These are phyloP conservation scores for Nicotiana noctiflora DNA, from an alignment of 257 asterid genomes.

Conservation along the genomic window DNA sequence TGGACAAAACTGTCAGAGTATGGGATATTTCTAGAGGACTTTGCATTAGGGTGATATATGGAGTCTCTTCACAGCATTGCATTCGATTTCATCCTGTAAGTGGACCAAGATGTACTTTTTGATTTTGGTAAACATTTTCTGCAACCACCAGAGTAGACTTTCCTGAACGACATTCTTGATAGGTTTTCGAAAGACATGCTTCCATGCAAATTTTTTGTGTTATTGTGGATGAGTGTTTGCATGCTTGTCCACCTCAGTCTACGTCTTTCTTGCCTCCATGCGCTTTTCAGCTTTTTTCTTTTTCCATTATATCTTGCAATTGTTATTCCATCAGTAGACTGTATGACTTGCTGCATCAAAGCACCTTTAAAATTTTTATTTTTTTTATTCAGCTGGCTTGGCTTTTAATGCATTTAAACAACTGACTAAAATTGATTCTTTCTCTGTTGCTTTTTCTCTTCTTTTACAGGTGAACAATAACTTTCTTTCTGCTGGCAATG, in stretches of 20 bases:
- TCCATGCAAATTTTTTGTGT: background rate
- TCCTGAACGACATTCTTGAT: background rate
- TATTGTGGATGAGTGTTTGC: background rate
- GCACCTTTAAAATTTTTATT: background rate
- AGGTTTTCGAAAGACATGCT: background rate
- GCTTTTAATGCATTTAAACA: slow-evolving; percentile 1
- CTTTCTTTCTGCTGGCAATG: slow-evolving; percentile 91
- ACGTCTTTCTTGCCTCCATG: background rate
- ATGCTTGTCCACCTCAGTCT: background rate
- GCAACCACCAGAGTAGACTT: background rate
- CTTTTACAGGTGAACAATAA: slow-evolving; percentile 80
- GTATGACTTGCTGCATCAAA: background rate
- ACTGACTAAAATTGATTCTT: background rate
- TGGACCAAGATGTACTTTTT: slow-evolving; percentile 8
- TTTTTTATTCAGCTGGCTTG: background rate
- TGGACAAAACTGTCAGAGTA: slow-evolving; percentile 88
- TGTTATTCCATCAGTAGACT: background rate
- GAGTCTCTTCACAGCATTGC: slow-evolving; percentile 77
- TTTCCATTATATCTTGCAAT: background rate
- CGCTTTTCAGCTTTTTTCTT: background rate
- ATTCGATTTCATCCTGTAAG: slow-evolving; percentile 98
- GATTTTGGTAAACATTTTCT: background rate
- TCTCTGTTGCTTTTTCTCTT: slow-evolving; percentile 6
- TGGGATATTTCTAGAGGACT: slow-evolving; percentile 91
- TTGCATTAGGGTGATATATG: slow-evolving; percentile 96